Evolutionary conservation across 2,329 filamentous ascomycete species (phyloP), one percentile per base, ranked within the genome.

Genomic region (Metarhizium album): DNA sequence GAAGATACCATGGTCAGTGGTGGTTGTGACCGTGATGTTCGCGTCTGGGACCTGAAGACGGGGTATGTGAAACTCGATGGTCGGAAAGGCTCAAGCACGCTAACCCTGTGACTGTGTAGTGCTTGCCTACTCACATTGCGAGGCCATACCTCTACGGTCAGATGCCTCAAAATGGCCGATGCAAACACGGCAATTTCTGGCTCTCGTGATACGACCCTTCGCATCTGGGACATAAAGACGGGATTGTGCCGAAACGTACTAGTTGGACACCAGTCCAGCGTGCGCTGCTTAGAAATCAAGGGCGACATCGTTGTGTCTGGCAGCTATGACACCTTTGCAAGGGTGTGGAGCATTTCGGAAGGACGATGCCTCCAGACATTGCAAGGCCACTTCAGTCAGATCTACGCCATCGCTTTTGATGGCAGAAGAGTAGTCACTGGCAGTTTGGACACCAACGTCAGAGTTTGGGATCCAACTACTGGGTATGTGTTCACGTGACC

Each of bases 371-470:
- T 97, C 50, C 84, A 91, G 58, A 96, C 90, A 0, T 75, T 98
- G 38, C 84, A 86, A 43, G 93, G 93, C 0, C 93, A 98, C 68
- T 98, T 96, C 70, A 97, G 91, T 64, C 93, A 98, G 65, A 98
- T 98, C 52, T 98, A 98, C 65, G 93, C 93, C 20, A 95, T 98
- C 64, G 93, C 93, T 1, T 98, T 97, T 68, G 93, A 98, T 64
- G 93, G 93, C 38, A 84, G 84, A 58, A 81, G 90, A 56, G 90
- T 98, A 52, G 91, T 94, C 35, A 98, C 93, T 9, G 93, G 93
- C 48, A 96, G 90, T 67, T 73, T 98, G 54, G 93, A 98, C 68
- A 98, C 93, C 3, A 96, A 91, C 60, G 91, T 98, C 24, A 79
- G 93, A 56, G 94, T 98, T 55, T 98, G 93, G 93, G 90, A 98